phyloP scores from a whole-genome alignment of 345 rosid species.

The Citrus sinensis region DNA sequence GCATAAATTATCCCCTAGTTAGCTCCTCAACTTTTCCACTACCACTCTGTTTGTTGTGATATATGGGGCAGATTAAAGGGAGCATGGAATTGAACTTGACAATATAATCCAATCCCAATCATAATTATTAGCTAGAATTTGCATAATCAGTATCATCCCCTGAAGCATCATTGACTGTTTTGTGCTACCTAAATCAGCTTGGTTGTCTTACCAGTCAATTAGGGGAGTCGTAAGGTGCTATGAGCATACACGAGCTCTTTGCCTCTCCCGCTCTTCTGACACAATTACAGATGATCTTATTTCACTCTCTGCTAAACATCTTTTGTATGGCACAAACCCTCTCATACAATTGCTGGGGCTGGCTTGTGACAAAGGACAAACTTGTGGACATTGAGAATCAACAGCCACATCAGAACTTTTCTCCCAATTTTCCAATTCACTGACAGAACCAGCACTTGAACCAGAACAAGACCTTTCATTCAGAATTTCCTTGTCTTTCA shows the following conservation, averaged over 20 bases:
- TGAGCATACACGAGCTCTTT: constrained; percentile 50
- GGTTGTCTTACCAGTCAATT: neutral
- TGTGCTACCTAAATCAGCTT: constrained; percentile 5
- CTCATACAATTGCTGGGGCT: constrained; percentile 7
- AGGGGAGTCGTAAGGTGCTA: constrained; percentile 8
- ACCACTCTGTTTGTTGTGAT: neutral
- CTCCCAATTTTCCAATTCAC: constrained; percentile 32
- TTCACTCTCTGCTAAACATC: constrained; percentile 60
- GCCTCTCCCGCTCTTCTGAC: constrained; percentile 42
- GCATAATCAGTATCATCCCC: neutral
- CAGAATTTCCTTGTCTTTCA: constrained; percentile 25
- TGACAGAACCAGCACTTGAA: constrained; percentile 39
- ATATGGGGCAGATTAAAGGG: neutral
- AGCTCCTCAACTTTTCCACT: neutral
- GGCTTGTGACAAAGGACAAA: constrained; percentile 6
- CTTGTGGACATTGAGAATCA: constrained; percentile 28
- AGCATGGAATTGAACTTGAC: neutral
- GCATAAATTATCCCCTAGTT: neutral
- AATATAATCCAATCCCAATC: neutral
- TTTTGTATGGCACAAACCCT: constrained; percentile 71
- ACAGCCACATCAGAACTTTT: constrained; percentile 26
- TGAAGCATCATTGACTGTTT: neutral
- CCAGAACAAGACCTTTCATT: constrained; percentile 40
- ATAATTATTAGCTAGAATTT: neutral
- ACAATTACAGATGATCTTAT: constrained; percentile 28